A percentile compares a stretch with the other conserved stretches of the same genome.
These are phyloP conservation scores for Gaeumannomyces tritici DNA, from an alignment of 2,329 filamentous ascomycete genomes.

Conservation along the genomic window DNA sequence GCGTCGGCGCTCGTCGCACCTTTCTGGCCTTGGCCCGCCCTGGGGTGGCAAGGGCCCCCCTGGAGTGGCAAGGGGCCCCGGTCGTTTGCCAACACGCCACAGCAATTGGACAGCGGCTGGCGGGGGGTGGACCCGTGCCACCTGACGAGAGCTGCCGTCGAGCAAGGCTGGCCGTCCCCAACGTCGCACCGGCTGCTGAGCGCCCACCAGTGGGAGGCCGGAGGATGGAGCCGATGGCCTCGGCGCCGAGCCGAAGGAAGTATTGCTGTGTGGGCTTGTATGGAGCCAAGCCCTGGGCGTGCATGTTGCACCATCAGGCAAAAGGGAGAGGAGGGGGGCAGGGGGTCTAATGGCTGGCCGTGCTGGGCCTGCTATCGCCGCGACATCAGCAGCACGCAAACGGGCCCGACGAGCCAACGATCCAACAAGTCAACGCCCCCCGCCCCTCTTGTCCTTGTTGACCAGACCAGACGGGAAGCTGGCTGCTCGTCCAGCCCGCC, in stretches of 20 bases:
- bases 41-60: no score
- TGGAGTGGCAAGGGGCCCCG: not conserved
- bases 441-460: no score
- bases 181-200: not conserved
- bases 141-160: not conserved
- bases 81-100: not conserved
- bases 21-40: not conserved
- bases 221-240: not conserved
- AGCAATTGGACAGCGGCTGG: not conserved
- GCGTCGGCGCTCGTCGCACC: not conserved
- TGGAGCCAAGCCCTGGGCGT: slow-evolving; percentile 3
- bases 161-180: not conserved
- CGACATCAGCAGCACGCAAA: not conserved
- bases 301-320: not conserved
- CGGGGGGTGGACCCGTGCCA: not conserved
- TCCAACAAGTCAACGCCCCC: no score
- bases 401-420: no score
- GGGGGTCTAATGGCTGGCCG: not conserved
- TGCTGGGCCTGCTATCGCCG: not conserved
- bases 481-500: no score
- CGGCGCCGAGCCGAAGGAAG: slow-evolving; percentile 1
- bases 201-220: not conserved
- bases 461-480: no score
- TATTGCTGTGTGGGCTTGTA: slow-evolving; percentile 2
- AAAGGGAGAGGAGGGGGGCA: not conserved